Conservation (phyloP, 495 filamentous ascomycete genomes). For the Penicillium riverlandense region DNA sequence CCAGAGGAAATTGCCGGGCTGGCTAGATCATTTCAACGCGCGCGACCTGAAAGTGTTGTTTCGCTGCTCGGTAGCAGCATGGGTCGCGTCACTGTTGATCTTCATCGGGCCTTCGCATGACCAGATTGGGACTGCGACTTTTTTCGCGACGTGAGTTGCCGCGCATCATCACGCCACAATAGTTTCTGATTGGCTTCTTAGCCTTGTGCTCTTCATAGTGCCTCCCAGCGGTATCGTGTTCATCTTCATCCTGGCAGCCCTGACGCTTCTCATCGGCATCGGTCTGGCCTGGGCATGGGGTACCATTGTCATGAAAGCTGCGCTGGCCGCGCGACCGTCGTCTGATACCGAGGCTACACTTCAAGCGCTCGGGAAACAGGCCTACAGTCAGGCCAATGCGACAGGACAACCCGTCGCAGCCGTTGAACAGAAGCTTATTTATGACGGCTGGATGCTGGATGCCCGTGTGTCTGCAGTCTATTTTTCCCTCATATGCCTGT, state of each 20-base stretch:
- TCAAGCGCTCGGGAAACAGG: slow-evolving; percentile 23
- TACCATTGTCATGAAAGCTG: slow-evolving; percentile 34
- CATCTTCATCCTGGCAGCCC: slow-evolving; percentile 25
- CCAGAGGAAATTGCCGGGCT: slow-evolving; percentile 22
- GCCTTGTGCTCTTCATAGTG: slow-evolving; percentile 28
- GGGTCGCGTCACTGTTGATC: slow-evolving; percentile 35
- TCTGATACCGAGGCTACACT: slow-evolving; percentile 27
- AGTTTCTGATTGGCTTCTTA: slow-evolving; percentile 6
- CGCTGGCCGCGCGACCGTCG: slow-evolving; percentile 27
- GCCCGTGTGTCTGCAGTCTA: slow-evolving; percentile 28
- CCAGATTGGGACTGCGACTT: slow-evolving; percentile 21
- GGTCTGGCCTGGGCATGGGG: slow-evolving; percentile 36
- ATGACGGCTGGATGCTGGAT: slow-evolving; percentile 34
- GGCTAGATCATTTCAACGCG: slow-evolving; percentile 38
- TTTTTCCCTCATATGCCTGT: slow-evolving; percentile 26
- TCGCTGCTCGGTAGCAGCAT: slow-evolving; percentile 34
- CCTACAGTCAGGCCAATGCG: slow-evolving; percentile 23
- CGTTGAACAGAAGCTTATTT: slow-evolving; percentile 21
- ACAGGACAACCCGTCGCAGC: slow-evolving; percentile 17
- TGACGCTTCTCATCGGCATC: slow-evolving; percentile 31
- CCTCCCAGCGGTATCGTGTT: slow-evolving; percentile 33
- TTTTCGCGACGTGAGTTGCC: slow-evolving; percentile 21
- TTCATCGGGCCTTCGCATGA: slow-evolving; percentile 28
- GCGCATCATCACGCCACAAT: background rate
- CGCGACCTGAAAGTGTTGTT: slow-evolving; percentile 39